phyloP scores from a whole-genome alignment of 2,329 filamentous ascomycete species.

The Stemphylium lycopersici region DNA sequence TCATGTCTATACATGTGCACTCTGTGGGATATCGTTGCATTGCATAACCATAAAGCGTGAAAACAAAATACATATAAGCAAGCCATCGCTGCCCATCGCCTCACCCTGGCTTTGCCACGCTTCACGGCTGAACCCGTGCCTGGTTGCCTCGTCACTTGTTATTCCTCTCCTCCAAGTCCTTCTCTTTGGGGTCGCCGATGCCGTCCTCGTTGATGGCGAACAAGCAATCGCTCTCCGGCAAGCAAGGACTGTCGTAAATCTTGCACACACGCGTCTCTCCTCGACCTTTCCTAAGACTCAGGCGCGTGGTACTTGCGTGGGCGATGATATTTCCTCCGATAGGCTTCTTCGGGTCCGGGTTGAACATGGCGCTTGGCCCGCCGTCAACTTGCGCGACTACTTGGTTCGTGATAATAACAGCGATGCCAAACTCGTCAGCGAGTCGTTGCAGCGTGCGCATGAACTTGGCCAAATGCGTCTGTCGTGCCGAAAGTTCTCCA shows the following conservation, averaged over 20 bases:
- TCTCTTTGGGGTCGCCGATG: conserved; percentile 93
- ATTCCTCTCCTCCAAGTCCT: conserved; percentile 80
- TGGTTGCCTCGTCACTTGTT: conserved; percentile 20
- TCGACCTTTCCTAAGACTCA: conserved; percentile 94
- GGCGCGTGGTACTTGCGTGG: conserved; percentile 91
- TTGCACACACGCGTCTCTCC: conserved; percentile 97
- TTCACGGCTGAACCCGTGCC: not conserved
- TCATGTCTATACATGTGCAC: not conserved
- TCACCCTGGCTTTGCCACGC: not conserved
- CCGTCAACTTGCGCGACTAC: conserved; percentile 98
- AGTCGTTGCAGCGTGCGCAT: conserved; percentile 83
- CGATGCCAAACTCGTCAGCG: conserved; percentile 86
- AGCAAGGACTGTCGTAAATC: conserved; percentile 97
- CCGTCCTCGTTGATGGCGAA: conserved; percentile 98
- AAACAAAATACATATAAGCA: conserved; percentile 12
- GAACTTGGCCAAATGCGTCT: conserved; percentile 87
- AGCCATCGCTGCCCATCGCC: not conserved
- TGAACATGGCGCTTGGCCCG: conserved; percentile 96
- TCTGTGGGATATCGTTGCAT: conserved; percentile 4
- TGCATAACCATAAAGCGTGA: conserved; percentile 7
- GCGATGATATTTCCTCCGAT: conserved; percentile 99
- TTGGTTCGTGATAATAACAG: conserved; percentile 98
- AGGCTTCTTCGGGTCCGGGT: conserved; percentile 98
- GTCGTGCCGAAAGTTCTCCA: conserved; percentile 91
- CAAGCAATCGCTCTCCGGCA: conserved; percentile 93